These are phyloP conservation scores for Pythium chondricola DNA, from an alignment of 352 stramenopile species.

Conservation along the genomic window DNA sequence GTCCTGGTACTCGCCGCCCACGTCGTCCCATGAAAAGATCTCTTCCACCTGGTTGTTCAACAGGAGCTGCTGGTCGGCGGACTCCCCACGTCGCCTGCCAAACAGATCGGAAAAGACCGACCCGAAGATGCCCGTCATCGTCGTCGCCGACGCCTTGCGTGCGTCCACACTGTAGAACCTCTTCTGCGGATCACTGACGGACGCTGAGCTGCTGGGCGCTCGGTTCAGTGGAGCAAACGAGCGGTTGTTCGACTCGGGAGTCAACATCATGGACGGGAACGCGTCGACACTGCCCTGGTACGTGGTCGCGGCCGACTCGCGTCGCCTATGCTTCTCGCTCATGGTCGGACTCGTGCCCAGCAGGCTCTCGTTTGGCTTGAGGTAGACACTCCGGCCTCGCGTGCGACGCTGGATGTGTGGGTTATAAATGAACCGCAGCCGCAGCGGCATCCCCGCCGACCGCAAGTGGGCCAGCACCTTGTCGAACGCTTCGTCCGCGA, in stretches of 20 bases:
- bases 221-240: conserved; percentile 1
- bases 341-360: background rate
- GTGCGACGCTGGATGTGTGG: conserved; percentile 34
- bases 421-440: conserved; percentile 63
- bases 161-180: conserved; percentile 55
- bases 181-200: conserved; percentile 8
- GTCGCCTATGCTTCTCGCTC: conserved; percentile 13
- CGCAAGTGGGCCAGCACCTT: conserved; percentile 52
- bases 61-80: conserved; percentile 26
- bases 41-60: conserved; percentile 35
- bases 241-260: background rate
- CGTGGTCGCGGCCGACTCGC: conserved; percentile 8
- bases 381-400: conserved; percentile 17
- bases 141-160: conserved; percentile 23
- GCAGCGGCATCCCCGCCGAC: conserved; percentile 39
- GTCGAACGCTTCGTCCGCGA: conserved; percentile 54
- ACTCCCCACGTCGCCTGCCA: conserved; percentile 49
- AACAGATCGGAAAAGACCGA: conserved; percentile 71
- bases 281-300: conserved; percentile 12
- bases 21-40: conserved; percentile 67
- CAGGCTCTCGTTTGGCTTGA: conserved; percentile 1
- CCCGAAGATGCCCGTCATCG: conserved; percentile 34
- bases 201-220: conserved; percentile 10
- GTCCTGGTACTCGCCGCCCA: conserved; percentile 49
- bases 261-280: conserved; percentile 1